Evolutionary conservation across 768 basidiomycete genomes (phyloP).

Genomic region (Mycena capillaripes): DNA sequence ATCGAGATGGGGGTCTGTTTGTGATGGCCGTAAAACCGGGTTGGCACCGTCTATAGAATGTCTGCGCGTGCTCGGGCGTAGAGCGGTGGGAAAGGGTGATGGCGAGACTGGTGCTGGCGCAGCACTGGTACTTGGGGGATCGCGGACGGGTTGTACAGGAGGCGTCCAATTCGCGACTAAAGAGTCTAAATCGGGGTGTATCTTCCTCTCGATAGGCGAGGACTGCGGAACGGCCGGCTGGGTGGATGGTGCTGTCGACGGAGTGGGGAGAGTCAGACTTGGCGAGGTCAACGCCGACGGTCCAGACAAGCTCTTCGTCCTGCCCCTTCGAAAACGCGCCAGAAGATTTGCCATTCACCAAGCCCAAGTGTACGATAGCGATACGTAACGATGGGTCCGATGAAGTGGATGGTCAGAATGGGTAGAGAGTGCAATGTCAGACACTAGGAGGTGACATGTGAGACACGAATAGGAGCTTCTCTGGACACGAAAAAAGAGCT

Average conservation of each 20-base stretch:
- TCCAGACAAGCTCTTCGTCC: slow-evolving; percentile 26
- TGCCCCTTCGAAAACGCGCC: slow-evolving; percentile 31
- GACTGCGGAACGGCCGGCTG: background rate
- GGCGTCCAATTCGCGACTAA: slow-evolving; percentile 34
- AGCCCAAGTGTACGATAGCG: background rate
- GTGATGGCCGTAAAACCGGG: background rate
- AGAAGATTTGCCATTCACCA: slow-evolving; percentile 25
- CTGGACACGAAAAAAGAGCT: background rate
- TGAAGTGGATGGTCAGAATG: background rate
- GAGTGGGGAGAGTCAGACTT: background rate
- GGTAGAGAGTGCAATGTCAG: background rate
- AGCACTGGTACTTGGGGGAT: background rate
- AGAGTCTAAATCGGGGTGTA: slow-evolving; percentile 35
- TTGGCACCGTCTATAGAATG: slow-evolving; percentile 26
- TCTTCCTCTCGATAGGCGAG: slow-evolving; percentile 28
- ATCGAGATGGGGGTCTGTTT: slow-evolving; percentile 7
- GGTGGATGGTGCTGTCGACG: background rate
- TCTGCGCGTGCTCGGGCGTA: slow-evolving; percentile 26
- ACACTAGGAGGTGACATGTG: slow-evolving; percentile 25
- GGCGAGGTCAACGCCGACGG: slow-evolving; percentile 3
- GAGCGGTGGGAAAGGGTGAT: slow-evolving; percentile 18
- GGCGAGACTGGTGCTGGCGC: background rate
- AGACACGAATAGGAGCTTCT: slow-evolving; percentile 27
- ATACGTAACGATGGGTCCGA: background rate
- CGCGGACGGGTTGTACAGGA: background rate